Conservation (phyloP, 2,329 filamentous ascomycete genomes). For the Colletotrichum magnum region DNA sequence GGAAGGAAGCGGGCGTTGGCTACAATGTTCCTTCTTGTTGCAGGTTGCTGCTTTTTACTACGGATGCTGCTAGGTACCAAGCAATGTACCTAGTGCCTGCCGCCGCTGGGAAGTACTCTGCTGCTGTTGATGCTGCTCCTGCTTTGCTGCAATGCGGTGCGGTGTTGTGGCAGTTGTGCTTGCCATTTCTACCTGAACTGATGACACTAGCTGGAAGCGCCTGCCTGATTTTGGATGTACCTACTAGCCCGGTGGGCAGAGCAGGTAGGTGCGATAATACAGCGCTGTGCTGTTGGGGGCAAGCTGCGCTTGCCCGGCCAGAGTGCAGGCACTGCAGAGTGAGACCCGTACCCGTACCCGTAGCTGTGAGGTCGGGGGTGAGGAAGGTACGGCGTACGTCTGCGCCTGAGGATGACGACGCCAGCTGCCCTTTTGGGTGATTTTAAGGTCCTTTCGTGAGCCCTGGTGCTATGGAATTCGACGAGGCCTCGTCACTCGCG, state of each 20-base stretch:
- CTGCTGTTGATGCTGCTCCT: too few relatives aligned
- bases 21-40: background rate
- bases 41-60: background rate
- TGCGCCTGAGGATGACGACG: conserved; percentile 41
- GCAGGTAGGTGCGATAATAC: background rate
- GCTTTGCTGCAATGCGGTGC: too few relatives aligned
- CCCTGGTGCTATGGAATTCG: conserved; percentile 11
- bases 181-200: too few relatives aligned
- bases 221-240: background rate
- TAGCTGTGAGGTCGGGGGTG: background rate
- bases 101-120: too few relatives aligned
- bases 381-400: conserved; percentile 11
- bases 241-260: background rate
- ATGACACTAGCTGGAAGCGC: too few relatives aligned
- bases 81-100: too few relatives aligned
- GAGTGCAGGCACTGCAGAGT: background rate
- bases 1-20: background rate
- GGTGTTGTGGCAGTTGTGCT: too few relatives aligned
- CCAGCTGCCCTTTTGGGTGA: conserved; percentile 36
- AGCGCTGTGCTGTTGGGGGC: background rate
- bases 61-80: too few relatives aligned
- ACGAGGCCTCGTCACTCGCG: conserved; percentile 31
- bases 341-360: background rate
- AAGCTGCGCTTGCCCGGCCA: background rate
- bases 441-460: background rate